These are phyloP conservation scores for Udeniomyces megalosporus DNA, from an alignment of 768 basidiomycete species.

Conservation along the genomic window DNA sequence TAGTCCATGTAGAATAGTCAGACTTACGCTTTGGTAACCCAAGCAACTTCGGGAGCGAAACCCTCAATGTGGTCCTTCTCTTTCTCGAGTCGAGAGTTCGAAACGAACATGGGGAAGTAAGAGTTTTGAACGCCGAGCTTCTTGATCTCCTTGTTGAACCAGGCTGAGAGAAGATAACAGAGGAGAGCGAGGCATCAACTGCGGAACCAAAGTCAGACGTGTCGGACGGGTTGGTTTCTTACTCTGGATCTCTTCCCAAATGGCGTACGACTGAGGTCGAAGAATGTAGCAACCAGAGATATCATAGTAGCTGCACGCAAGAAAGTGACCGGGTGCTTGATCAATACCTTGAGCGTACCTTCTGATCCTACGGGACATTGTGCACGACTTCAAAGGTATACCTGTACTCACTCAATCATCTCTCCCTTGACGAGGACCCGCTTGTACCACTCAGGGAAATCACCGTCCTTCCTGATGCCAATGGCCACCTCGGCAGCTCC, in stretches of 20 bases:
- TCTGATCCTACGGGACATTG: not conserved
- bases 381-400: not conserved
- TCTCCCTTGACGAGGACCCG: constrained; percentile 92
- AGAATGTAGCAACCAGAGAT: constrained; percentile 98
- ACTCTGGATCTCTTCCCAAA: constrained; percentile 96
- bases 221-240: constrained; percentile 18
- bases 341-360: not conserved
- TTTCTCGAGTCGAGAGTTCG: constrained; percentile 72
- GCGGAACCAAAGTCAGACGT: too few relatives aligned
- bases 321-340: not conserved
- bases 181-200: constrained; percentile 24
- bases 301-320: constrained; percentile 54
- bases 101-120: constrained; percentile 99
- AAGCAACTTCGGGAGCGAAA: constrained; percentile 98
- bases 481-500: constrained; percentile 83
- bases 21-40: constrained; percentile 87
- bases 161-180: constrained; percentile 33
- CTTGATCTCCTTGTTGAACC: constrained; percentile 87
- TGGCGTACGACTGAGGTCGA: constrained; percentile 89
- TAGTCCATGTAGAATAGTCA: too few relatives aligned
- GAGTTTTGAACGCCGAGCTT: constrained; percentile 90
- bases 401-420: constrained; percentile 54
- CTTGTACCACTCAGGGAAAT: constrained; percentile 88
- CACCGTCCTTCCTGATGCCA: constrained; percentile 86
- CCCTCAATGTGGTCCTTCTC: constrained; percentile 99